Conservation (phyloP, 805 yeast species). For the Saitoella complicata region DNA sequence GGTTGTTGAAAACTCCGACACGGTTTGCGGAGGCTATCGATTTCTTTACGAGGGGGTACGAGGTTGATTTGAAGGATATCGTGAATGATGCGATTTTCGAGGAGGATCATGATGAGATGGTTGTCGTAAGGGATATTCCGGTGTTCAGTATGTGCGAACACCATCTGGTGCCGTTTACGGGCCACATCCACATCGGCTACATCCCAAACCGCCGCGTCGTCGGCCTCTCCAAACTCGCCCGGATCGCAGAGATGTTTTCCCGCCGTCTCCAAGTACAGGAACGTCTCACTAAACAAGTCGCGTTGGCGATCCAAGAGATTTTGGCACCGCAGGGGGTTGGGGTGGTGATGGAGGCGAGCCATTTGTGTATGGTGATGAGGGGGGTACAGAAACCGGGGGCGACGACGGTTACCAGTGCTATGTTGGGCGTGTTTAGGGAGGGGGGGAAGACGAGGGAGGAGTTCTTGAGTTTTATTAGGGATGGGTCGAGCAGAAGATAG, state of each 20-base stretch:
- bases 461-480: slow-evolving; percentile 52
- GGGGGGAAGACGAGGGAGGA: slow-evolving; percentile 95
- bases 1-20: slow-evolving; percentile 84
- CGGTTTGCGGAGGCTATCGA: slow-evolving; percentile 94
- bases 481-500: too few species aligned
- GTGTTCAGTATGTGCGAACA: slow-evolving; percentile 90
- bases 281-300: slow-evolving; percentile 89
- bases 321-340: slow-evolving; percentile 94
- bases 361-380: slow-evolving; percentile 98
- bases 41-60: slow-evolving; percentile 90
- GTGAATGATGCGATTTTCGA: slow-evolving; percentile 92
- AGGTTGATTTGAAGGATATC: slow-evolving; percentile 80
- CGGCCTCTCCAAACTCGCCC: slow-evolving; percentile 82
- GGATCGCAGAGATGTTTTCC: slow-evolving; percentile 93
- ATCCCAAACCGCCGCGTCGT: slow-evolving; percentile 87
- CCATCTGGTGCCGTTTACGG: slow-evolving; percentile 92
- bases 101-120: slow-evolving; percentile 98
- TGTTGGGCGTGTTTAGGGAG: slow-evolving; percentile 90
- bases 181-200: slow-evolving; percentile 95
- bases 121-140: slow-evolving; percentile 87
- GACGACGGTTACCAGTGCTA: slow-evolving; percentile 84
- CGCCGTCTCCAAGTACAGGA: slow-evolving; percentile 97
- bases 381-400: slow-evolving; percentile 95
- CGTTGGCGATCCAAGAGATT: slow-evolving; percentile 84
- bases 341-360: slow-evolving; percentile 93